phyloP scores from a whole-genome alignment of 2,329 filamentous ascomycete genomes.

The Chrysosporium keratinophilum region DNA sequence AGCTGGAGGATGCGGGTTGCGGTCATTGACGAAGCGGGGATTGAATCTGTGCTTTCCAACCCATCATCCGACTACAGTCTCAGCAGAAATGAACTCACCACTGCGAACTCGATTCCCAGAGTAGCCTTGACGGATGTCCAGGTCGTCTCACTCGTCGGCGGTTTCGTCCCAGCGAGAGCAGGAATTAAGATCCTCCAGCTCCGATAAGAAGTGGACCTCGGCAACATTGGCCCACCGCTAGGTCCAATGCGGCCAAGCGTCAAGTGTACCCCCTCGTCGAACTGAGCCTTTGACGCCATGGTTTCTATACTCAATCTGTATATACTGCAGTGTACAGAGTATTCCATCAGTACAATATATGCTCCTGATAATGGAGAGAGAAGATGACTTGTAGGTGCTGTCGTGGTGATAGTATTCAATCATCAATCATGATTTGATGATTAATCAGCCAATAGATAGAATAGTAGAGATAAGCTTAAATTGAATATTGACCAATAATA shows the following conservation, averaged over 20 bases:
- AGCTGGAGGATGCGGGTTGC: neutral
- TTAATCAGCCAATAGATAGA: too few relatives aligned
- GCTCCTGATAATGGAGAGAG: too few relatives aligned
- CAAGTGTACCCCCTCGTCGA: neutral
- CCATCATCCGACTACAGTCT: neutral
- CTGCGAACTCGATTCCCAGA: neutral
- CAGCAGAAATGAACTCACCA: neutral
- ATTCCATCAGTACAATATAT: too few relatives aligned
- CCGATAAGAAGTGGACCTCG: neutral
- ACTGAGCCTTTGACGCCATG: too few relatives aligned
- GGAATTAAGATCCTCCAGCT: constrained; percentile 6
- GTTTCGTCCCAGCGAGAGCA: neutral
- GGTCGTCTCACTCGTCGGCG: neutral
- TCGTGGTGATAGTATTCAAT: too few relatives aligned
- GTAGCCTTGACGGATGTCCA: neutral
- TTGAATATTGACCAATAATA: neutral
- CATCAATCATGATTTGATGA: too few relatives aligned
- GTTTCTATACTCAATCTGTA: too few relatives aligned
- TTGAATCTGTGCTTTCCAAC: neutral
- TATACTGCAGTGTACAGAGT: too few relatives aligned
- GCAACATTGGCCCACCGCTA: neutral
- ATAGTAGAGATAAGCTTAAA: too few relatives aligned
- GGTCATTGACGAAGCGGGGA: neutral
- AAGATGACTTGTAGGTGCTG: too few relatives aligned
- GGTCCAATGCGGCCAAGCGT: neutral